Conservation (phyloP, 495 filamentous ascomycete genomes). For the Neurospora discreta region DNA sequence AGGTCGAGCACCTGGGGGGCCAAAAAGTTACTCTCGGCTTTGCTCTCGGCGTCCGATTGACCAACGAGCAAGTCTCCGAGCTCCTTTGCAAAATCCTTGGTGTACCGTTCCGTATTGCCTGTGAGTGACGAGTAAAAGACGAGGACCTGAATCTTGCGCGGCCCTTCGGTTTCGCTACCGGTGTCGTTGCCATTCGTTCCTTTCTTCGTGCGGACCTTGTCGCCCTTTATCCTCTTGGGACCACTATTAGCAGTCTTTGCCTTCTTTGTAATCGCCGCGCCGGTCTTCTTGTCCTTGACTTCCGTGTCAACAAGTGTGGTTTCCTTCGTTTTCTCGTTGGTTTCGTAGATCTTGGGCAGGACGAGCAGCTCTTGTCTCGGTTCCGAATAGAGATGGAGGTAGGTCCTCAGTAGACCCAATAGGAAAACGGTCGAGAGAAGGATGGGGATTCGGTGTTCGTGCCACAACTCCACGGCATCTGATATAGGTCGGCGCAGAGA, state of each 20-base stretch:
- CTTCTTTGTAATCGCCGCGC: not conserved
- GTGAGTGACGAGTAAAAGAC: conserved; percentile 85
- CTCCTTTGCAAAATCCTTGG: conserved; percentile 43
- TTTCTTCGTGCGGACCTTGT: conserved; percentile 20
- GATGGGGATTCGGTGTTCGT: conserved; percentile 40
- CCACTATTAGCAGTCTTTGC: conserved; percentile 12
- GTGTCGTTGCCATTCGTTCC: conserved; percentile 11
- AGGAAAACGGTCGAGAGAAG: conserved; percentile 30
- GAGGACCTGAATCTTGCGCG: conserved; percentile 54
- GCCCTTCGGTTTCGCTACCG: conserved; percentile 3
- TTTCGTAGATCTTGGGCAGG: conserved; percentile 18
- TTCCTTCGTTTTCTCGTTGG: conserved; percentile 7
- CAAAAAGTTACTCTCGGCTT: conserved; percentile 30
- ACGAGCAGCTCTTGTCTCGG: conserved; percentile 10
- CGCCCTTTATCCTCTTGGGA: conserved; percentile 41
- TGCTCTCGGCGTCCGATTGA: not conserved
- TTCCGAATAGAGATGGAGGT: conserved; percentile 25
- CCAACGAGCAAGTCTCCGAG: conserved; percentile 27
- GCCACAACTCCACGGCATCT: conserved; percentile 46
- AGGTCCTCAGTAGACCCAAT: conserved; percentile 27
- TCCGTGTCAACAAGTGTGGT: not conserved
- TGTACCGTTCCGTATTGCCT: conserved; percentile 61
- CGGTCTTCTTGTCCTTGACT: not conserved
- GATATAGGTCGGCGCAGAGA: not conserved
- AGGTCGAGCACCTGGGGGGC: conserved; percentile 64